Conservation (phyloP, 2,329 filamentous ascomycete genomes). For the Xylaria digitata region DNA sequence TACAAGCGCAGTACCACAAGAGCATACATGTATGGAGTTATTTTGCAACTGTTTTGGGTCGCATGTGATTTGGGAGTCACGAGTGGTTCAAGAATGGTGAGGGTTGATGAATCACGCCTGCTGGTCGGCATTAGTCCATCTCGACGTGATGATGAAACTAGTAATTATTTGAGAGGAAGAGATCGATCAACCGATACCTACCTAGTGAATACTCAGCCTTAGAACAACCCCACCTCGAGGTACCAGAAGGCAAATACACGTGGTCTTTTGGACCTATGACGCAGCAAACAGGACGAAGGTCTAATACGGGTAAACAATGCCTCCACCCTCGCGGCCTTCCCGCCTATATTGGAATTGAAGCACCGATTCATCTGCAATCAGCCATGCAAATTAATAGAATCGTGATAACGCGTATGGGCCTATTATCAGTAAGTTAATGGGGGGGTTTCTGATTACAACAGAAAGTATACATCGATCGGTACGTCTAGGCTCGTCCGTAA, state of each 20-base stretch:
- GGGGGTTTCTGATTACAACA: not conserved
- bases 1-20: conserved; percentile 14
- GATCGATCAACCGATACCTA: conserved; percentile 11
- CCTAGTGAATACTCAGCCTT: conserved; percentile 9
- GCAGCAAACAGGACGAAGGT: conserved; percentile 1
- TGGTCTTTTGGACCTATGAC: conserved; percentile 16
- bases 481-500: not conserved
- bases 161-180: conserved; percentile 13
- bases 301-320: conserved; percentile 10
- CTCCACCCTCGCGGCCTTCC: not conserved
- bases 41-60: conserved; percentile 22
- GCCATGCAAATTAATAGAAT: not conserved
- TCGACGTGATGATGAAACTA: conserved; percentile 19
- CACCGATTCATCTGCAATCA: conserved; percentile 6
- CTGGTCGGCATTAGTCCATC: conserved; percentile 9
- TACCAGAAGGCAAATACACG: conserved; percentile 22
- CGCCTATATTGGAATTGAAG: conserved; percentile 10
- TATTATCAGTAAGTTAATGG: not conserved
- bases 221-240: not conserved
- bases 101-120: conserved; percentile 13
- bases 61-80: conserved; percentile 8
- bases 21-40: conserved; percentile 35
- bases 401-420: not conserved
- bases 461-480: conserved; percentile 1
- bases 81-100: conserved; percentile 26